A percentile compares a stretch with the other conserved stretches of the same genome.
phyloP scores from a whole-genome alignment of 1,284 basidiomycete genomes.

The Ceratorhiza oryzae-sativae region DNA sequence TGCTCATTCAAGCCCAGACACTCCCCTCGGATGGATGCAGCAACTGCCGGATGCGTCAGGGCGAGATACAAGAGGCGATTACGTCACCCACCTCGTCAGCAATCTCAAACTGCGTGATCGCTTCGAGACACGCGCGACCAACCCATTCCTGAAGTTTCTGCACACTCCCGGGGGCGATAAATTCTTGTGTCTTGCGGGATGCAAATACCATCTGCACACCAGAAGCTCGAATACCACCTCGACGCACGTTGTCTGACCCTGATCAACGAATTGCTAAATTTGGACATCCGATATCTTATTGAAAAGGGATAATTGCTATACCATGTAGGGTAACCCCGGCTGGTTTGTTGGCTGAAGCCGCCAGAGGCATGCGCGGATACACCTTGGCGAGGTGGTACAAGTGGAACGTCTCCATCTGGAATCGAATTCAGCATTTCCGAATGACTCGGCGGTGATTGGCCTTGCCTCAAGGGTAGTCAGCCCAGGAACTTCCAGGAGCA shows the following conservation, averaged over 20 bases:
- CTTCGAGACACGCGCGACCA: constrained; percentile 61
- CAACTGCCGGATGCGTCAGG: constrained; percentile 16
- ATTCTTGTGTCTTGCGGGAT: constrained; percentile 73
- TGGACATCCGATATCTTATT: constrained; percentile 13
- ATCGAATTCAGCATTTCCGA: not conserved
- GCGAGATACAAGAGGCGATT: not conserved
- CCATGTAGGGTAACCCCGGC: not conserved
- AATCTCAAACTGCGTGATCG: constrained; percentile 51
- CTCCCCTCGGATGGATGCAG: constrained; percentile 29
- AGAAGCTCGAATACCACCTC: constrained; percentile 66
- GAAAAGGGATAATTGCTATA: not conserved
- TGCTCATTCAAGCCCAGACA: constrained; percentile 37
- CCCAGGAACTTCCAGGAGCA: constrained; percentile 59
- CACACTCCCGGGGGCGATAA: constrained; percentile 77
- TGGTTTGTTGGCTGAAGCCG: not conserved
- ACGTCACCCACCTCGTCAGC: constrained; percentile 30
- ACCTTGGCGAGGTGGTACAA: constrained; percentile 69
- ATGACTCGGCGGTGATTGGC: not conserved
- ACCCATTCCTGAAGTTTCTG: constrained; percentile 70
- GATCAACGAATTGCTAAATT: not conserved
- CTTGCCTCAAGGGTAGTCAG: constrained; percentile 73
- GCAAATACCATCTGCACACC: constrained; percentile 87
- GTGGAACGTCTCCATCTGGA: constrained; percentile 83
- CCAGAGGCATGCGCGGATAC: constrained; percentile 19
- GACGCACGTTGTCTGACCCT: not conserved